A percentile compares a stretch with the other conserved stretches of the same genome.
phyloP scores from a whole-genome alignment of 2,329 filamentous ascomycete genomes.

The Orbilia quercus region DNA sequence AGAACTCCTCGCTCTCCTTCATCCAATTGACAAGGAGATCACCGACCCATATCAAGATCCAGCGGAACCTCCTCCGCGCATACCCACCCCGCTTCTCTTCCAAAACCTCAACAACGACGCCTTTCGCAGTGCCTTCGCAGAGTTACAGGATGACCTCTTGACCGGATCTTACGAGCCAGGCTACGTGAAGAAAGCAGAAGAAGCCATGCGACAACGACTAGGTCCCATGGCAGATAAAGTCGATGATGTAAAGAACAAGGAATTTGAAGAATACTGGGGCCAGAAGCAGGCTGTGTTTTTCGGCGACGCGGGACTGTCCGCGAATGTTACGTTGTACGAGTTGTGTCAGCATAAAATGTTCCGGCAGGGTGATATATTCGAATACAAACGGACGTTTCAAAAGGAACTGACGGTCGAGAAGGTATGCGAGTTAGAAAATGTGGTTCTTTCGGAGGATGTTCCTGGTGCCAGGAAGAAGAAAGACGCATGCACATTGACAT shows the following conservation, averaged over 20 bases:
- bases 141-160: constrained; percentile 49
- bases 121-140: constrained; percentile 42
- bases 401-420: constrained; percentile 39
- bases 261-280: constrained; percentile 55
- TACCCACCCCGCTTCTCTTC: constrained; percentile 47
- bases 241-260: constrained; percentile 51
- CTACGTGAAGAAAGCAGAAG: constrained; percentile 47
- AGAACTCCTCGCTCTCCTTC: constrained; percentile 43
- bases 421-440: constrained; percentile 26
- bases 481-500: constrained; percentile 44
- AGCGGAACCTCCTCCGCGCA: constrained; percentile 28
- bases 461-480: constrained; percentile 36
- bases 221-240: constrained; percentile 39
- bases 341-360: constrained; percentile 46
- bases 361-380: constrained; percentile 42
- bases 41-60: constrained; percentile 37
- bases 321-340: constrained; percentile 49
- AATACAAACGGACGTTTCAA: constrained; percentile 46
- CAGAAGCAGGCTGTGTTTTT: constrained; percentile 53
- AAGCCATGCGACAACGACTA: constrained; percentile 32
- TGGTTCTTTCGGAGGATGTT: constrained; percentile 24
- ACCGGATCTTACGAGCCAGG: constrained; percentile 39
- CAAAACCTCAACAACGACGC: constrained; percentile 56
- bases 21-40: constrained; percentile 50
- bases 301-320: constrained; percentile 41